Base-by-base conservation (phyloP, 2,329 filamentous ascomycete species). In the Aspergillus pseudotamarii region DNA sequence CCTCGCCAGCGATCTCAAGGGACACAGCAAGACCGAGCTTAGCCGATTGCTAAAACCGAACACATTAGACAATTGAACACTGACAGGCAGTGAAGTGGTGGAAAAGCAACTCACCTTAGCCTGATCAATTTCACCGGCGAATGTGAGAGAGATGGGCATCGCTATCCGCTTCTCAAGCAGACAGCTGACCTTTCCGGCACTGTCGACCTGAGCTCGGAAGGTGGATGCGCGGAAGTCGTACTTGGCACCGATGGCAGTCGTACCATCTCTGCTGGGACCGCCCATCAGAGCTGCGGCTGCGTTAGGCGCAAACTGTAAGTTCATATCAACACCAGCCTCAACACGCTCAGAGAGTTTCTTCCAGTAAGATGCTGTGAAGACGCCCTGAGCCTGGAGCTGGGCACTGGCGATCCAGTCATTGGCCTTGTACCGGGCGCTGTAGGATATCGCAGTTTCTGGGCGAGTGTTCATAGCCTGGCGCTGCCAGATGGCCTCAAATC, bases 161-260 rank as follows among this genome's bases (percentile, higher is more conserved):
- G 93, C 93, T 74, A 99, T 92, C 75, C 93, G 90, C 89, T 97
- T 98, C 86, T 99, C 95, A 71, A 98, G 83, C 74, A 97, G 82
- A 77, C 93, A 95, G 80, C 91, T 92, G 65, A 99, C 86, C 84
- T 96, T 97, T 78, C 95, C 95, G 78, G 92, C 89, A 74, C 93
- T 96, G 82, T 99, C 95, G 72, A 98, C 87, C 83, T 99, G 95
- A 51, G 94, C 95, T 69, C 94, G 89, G 89, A 97, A 97, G 57
- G 93, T 95, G 60, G 92, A 95, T 82, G 93, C 92, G 76, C 92
- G 88, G 88, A 99, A 99, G 79, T 97, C 94, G 82, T 99, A 99
- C 83, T 99, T 99, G 77, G 93, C 92, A 74, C 94, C 95, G 73
- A 98, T 86, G 60, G 94, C 93, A 59, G 96, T 94, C 65, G 92